Conservation (phyloP, 441 rosid species). For the Croton laevigatus region DNA sequence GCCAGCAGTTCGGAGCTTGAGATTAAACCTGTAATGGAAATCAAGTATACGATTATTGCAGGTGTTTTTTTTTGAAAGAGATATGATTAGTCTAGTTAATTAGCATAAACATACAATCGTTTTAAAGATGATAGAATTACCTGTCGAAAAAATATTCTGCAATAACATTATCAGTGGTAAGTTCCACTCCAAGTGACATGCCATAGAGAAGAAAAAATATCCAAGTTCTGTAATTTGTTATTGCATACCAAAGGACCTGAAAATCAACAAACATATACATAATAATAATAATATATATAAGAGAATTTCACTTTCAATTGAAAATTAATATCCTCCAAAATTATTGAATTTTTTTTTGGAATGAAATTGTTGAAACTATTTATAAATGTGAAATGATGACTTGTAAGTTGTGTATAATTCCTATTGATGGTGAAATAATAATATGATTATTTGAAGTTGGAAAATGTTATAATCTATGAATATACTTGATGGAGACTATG, state of each 20-base stretch:
- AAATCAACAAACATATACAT: background rate
- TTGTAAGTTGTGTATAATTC: too few relatives aligned
- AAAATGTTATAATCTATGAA: too few relatives aligned
- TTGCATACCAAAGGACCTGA: constrained; percentile 57
- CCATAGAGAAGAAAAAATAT: constrained; percentile 62
- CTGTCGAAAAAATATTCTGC: constrained; percentile 71
- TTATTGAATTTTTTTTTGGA: too few relatives aligned
- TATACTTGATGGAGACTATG: too few relatives aligned
- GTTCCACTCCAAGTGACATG: constrained; percentile 61
- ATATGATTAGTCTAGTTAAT: too few relatives aligned
- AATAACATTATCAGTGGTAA: constrained; percentile 59
- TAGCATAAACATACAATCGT: too few relatives aligned
- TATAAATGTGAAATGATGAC: too few relatives aligned
- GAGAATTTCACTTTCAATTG: background rate
- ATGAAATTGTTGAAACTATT: too few relatives aligned
- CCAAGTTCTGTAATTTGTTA: constrained; percentile 68
- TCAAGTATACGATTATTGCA: too few relatives aligned
- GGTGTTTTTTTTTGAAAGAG: too few relatives aligned
- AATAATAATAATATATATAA: too few relatives aligned
- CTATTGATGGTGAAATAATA: background rate
- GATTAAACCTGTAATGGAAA: constrained; percentile 25
- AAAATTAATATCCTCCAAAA: background rate
- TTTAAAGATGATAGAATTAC: constrained; percentile 30
- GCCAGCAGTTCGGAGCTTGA: constrained; percentile 36
- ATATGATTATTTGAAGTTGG: background rate